phyloP scores from a whole-genome alignment of 1,284 basidiomycete species.

The Papiliotrema terrestris region DNA sequence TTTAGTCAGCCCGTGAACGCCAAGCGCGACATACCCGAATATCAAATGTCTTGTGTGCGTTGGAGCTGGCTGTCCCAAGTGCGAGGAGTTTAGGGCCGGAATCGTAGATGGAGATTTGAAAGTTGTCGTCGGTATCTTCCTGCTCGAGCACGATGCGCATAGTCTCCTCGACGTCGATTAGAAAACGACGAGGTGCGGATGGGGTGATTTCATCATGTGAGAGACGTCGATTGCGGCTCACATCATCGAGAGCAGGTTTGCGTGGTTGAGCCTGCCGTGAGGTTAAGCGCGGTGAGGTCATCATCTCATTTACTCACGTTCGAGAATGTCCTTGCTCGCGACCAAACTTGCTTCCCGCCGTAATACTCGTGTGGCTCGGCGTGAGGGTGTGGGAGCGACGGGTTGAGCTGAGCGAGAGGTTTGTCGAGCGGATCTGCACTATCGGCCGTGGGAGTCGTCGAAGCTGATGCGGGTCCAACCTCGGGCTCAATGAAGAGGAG shows the following conservation, averaged over 20 bases:
- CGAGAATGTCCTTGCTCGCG: constrained; percentile 78
- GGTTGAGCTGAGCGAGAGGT: constrained; percentile 4
- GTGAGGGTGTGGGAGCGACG: constrained; percentile 53
- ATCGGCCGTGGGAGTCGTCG: constrained; percentile 28
- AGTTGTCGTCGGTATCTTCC: constrained; percentile 85
- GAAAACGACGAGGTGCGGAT: constrained; percentile 66
- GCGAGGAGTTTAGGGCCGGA: constrained; percentile 95
- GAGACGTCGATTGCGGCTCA: constrained; percentile 67
- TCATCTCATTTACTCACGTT: constrained; percentile 54
- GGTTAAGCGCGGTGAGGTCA: too few species aligned
- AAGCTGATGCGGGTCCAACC: constrained; percentile 25
- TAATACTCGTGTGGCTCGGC: constrained; percentile 78
- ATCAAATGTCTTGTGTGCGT: constrained; percentile 96
- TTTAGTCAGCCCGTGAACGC: constrained; percentile 40
- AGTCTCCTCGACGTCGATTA: constrained; percentile 98
- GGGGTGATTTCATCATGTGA: constrained; percentile 62
- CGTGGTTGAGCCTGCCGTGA: constrained; percentile 20
- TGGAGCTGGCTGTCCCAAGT: constrained; percentile 92
- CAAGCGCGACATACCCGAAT: constrained; percentile 65
- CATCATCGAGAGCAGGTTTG: constrained; percentile 66
- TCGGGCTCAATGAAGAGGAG: constrained; percentile 45
- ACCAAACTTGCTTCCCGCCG: constrained; percentile 67
- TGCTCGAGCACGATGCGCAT: constrained; percentile 94
- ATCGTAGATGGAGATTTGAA: constrained; percentile 90
- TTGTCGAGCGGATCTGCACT: constrained; percentile 16